Conservation (phyloP, 2,329 filamentous ascomycete genomes). For the Emergomyces orientalis region DNA sequence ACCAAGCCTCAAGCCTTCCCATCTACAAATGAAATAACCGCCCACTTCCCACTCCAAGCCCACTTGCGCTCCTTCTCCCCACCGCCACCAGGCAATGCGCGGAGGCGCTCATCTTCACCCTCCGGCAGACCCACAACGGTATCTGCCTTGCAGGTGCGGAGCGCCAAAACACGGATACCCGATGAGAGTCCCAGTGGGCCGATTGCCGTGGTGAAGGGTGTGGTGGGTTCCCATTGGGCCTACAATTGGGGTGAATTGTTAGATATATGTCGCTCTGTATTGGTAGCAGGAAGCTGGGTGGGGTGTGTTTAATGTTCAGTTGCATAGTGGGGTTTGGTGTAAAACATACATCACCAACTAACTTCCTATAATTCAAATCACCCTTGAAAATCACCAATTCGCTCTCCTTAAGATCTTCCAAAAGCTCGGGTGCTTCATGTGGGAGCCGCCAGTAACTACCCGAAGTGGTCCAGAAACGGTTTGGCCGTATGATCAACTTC, state of each 20-base stretch:
- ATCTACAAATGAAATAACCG: slow-evolving; percentile 76
- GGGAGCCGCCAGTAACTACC: slow-evolving; percentile 88
- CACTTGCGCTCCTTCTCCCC: slow-evolving; percentile 65
- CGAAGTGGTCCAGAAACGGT: slow-evolving; percentile 81
- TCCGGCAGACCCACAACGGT: slow-evolving; percentile 79
- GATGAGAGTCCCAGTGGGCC: slow-evolving; percentile 75
- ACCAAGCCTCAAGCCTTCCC: slow-evolving; percentile 44
- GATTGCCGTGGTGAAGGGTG: slow-evolving; percentile 73
- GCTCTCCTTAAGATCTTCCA: slow-evolving; percentile 68
- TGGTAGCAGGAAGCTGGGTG: neutral
- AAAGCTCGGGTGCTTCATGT: slow-evolving; percentile 54
- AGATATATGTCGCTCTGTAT: neutral
- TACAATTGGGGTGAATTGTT: slow-evolving; percentile 24
- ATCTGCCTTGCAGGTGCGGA: slow-evolving; percentile 94
- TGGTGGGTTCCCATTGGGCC: slow-evolving; percentile 77
- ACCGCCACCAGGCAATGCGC: slow-evolving; percentile 57
- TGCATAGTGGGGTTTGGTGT: neutral
- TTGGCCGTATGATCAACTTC: slow-evolving; percentile 70
- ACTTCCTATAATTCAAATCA: slow-evolving; percentile 90
- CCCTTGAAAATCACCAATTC: slow-evolving; percentile 95
- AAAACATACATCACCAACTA: slow-evolving; percentile 70
- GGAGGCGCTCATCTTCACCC: slow-evolving; percentile 75
- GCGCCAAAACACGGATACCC: slow-evolving; percentile 71
- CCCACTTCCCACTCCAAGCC: slow-evolving; percentile 96
- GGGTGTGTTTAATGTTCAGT: neutral